Conservation (phyloP, 768 basidiomycete genomes). For the Butyriboletus loyo region DNA sequence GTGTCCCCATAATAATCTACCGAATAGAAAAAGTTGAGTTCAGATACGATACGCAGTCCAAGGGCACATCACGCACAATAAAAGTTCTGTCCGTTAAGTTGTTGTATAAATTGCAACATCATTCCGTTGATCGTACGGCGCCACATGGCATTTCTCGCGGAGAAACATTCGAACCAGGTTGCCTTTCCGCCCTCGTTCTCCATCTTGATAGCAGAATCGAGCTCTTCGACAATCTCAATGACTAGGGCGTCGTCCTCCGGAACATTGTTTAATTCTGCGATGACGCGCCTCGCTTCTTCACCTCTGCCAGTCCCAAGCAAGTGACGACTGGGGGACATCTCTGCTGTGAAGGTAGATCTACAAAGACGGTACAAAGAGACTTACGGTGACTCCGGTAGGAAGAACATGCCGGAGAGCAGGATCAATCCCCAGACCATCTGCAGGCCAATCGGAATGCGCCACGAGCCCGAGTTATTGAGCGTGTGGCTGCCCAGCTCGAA, state of each 20-base stretch:
- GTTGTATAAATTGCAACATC: constrained; percentile 81
- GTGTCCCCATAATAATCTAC: constrained; percentile 79
- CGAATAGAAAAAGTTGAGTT: constrained; percentile 12
- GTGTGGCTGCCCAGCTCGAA: constrained; percentile 65
- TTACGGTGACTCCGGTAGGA: constrained; percentile 76
- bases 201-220: constrained; percentile 59
- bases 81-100: constrained; percentile 79
- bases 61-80: constrained; percentile 49
- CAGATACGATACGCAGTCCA: not conserved
- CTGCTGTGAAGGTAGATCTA: not conserved
- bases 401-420: constrained; percentile 66
- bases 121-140: constrained; percentile 76
- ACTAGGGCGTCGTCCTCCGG: constrained; percentile 57
- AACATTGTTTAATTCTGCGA: constrained; percentile 66
- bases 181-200: constrained; percentile 83
- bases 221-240: constrained; percentile 57
- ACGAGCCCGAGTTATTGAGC: constrained; percentile 58
- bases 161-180: constrained; percentile 78
- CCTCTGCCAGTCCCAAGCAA: constrained; percentile 55
- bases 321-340: constrained; percentile 49
- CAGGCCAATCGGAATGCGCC: constrained; percentile 72
- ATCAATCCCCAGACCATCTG: constrained; percentile 70
- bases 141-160: constrained; percentile 62
- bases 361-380: constrained; percentile 20
- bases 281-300: constrained; percentile 56